Base-by-base conservation (phyloP, 805 yeast species). In the Candida sithepensis region DNA sequence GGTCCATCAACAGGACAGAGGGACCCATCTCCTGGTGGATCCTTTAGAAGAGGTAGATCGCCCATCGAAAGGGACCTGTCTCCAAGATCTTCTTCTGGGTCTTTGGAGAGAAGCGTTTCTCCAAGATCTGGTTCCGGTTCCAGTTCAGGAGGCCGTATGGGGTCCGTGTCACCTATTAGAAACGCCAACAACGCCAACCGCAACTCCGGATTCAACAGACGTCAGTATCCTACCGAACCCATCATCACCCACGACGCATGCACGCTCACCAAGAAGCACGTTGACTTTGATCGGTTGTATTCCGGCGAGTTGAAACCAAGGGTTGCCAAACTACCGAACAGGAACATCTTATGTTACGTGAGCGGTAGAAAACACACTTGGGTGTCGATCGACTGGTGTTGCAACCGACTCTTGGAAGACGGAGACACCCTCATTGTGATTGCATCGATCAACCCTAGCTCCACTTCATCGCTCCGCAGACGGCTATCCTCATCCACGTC, bases 331-430 rank as follows among this genome's bases (percentile, higher is more conserved):
- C 62, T 80, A 40, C 81, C 81, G 0, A 69, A 71, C 34, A 70
- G 90, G 56, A 74, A 75, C 1, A 70, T 85, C 4, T 59, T 86
- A 60, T 81, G 84, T 24, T 85, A 85, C 59, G 70, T 87, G 26
- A 73, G 82, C 54, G 95, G 89, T 2, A 69, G 92, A 49, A 73
- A 70, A 46, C 92, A 86, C 67, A 84, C 94, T 0, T 87, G 96
- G 96, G 88, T 85, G 10, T 82, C 89, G 1, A 64, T 87, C 23
- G 96, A 87, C 62, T 87, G 87, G 83, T 69, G 79, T 6, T 65
- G 85, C 45, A 71, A 71, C 41, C 67, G 72, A 38, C 66, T 84
- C 12, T 64, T 84, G 3, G 80, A 77, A 54, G 70, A 81, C 55
- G 88, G 89, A 8, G 96, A 87, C 63, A 74, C 81, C 13, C 64